Percentiles rank a stretch among this genome's conserved stretches.
phyloP scores from a whole-genome alignment of 345 rosid genomes.

The Cardamine resedifolia region DNA sequence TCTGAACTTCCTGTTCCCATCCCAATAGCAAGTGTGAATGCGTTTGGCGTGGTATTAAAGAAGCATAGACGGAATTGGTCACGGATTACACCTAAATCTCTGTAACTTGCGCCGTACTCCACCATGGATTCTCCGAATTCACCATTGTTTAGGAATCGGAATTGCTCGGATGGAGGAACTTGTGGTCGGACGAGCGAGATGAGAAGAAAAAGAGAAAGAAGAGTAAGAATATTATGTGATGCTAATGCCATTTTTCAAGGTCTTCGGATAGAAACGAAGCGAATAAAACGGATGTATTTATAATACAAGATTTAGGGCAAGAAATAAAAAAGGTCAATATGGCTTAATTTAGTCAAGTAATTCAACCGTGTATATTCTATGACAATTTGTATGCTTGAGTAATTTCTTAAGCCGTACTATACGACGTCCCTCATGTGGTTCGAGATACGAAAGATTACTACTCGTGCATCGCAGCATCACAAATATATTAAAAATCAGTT shows the following conservation, averaged over 20 bases:
- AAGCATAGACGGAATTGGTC: conserved; percentile 52
- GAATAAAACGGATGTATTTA: background rate
- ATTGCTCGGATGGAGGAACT: conserved; percentile 25
- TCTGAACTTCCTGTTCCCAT: conserved; percentile 51
- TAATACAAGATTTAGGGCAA: background rate
- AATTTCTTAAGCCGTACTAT: conserved; percentile 10
- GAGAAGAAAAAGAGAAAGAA: conserved; percentile 8
- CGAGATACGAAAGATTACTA: background rate
- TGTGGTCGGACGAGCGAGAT: background rate
- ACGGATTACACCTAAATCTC: conserved; percentile 14
- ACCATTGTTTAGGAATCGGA: conserved; percentile 41
- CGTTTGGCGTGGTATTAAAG: conserved; percentile 55
- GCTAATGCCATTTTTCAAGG: conserved; percentile 1
- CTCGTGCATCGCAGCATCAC: background rate
- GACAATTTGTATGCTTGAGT: background rate
- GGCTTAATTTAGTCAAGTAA: background rate
- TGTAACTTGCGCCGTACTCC: conserved; percentile 46
- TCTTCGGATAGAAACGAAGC: background rate
- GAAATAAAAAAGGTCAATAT: background rate
- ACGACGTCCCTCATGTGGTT: background rate
- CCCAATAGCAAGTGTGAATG: conserved; percentile 49
- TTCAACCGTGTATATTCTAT: background rate
- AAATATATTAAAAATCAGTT: no score
- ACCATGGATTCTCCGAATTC: conserved; percentile 35
- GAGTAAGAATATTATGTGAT: background rate